Evolutionary conservation across 345 rosid species (phyloP).

Genomic region (Murraya koenigii): DNA sequence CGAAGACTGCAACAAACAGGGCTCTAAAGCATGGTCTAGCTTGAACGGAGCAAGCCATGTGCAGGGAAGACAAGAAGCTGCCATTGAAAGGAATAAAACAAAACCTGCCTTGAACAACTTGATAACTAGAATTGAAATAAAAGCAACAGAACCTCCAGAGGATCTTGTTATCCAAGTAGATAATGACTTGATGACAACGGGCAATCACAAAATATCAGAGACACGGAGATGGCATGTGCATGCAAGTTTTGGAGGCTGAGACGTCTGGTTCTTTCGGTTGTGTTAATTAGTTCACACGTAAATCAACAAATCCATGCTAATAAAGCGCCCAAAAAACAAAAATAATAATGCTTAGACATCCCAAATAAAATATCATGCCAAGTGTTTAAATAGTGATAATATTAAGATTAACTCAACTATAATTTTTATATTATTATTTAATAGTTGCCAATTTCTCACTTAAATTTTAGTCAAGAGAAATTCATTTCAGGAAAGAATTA

Average conservation of each 20-base stretch:
- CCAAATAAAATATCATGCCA: no score
- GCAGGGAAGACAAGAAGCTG: constrained; percentile 27
- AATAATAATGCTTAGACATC: no score
- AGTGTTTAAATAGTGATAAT: no score
- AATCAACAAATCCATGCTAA: neutral
- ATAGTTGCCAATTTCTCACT: no score
- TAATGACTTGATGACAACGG: neutral
- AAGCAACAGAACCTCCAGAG: neutral
- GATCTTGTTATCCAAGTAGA: neutral
- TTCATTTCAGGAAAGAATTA: no score
- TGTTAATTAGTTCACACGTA: neutral
- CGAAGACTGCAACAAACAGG: constrained; percentile 12
- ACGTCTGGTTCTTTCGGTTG: neutral
- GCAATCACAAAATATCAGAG: neutral
- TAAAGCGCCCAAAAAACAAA: no score
- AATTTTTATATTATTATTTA: no score
- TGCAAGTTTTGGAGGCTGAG: neutral
- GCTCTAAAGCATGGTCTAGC: constrained; percentile 11
- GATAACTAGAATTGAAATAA: neutral
- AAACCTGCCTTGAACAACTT: neutral
- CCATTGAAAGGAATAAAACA: neutral
- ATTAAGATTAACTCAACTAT: no score
- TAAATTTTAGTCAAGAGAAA: no score
- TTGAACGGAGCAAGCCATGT: constrained; percentile 41
- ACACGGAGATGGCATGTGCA: neutral